phyloP scores from a whole-genome alignment of 2,329 filamentous ascomycete species.

The Colletotrichum tofieldiae region DNA sequence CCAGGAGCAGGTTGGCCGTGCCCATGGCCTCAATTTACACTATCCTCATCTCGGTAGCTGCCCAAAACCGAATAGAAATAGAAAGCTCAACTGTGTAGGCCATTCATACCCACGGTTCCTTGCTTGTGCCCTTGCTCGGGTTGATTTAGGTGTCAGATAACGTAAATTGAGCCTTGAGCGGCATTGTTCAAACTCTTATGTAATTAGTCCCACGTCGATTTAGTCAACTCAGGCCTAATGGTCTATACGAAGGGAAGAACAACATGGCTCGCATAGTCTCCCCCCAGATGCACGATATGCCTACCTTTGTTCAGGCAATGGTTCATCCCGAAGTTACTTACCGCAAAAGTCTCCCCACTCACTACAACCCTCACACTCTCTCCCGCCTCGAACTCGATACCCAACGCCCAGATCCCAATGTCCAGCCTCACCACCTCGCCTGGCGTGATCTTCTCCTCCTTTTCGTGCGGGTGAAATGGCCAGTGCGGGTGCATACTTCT shows the following conservation, averaged over 20 bases:
- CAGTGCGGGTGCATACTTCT: conserved; percentile 49
- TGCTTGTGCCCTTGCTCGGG: background rate
- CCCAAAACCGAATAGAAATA: too few species aligned
- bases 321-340: conserved; percentile 39
- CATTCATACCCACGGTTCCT: background rate
- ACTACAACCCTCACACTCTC: conserved; percentile 46
- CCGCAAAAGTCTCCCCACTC: conserved; percentile 45
- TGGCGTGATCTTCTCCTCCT: conserved; percentile 39
- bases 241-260: conserved; percentile 37
- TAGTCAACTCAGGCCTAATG: background rate
- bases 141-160: background rate
- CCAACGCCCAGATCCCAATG: conserved; percentile 50
- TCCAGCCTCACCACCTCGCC: conserved; percentile 48
- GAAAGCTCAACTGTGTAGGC: background rate
- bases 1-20: background rate
- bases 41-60: background rate
- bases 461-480: conserved; percentile 44
- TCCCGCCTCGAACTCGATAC: conserved; percentile 49
- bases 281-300: conserved; percentile 46
- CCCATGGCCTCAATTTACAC: background rate
- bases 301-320: conserved; percentile 43
- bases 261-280: conserved; percentile 44
- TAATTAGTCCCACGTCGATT: background rate
- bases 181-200: background rate
- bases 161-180: background rate